A percentile compares a stretch with the other conserved stretches of the same genome.
Evolutionary conservation across 495 filamentous ascomycete genomes (phyloP).

Genomic region (Chaetomium cochliodes): DNA sequence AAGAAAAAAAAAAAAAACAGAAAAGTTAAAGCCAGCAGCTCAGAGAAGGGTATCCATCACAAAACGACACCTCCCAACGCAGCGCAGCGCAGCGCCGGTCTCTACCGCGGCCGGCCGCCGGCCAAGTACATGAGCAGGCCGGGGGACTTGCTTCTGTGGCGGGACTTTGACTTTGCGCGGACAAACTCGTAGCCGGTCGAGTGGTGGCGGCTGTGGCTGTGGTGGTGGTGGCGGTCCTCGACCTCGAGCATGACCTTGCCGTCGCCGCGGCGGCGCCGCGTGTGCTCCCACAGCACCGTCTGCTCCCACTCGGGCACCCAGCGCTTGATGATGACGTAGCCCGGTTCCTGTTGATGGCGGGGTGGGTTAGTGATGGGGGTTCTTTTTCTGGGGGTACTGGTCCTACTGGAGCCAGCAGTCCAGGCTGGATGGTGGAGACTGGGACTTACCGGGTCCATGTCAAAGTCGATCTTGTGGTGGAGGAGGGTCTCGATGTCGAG

Average conservation of each 20-base stretch:
- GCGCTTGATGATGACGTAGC: constrained; percentile 73
- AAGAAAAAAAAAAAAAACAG: neutral
- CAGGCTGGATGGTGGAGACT: too few relatives aligned
- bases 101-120: constrained; percentile 43
- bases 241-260: constrained; percentile 38
- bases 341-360: constrained; percentile 50
- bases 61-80: constrained; percentile 6
- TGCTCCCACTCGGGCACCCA: constrained; percentile 74
- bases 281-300: constrained; percentile 70
- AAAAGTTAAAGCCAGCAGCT: neutral
- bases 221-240: constrained; percentile 41
- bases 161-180: constrained; percentile 56
- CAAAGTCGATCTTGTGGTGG: constrained; percentile 51
- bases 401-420: too few relatives aligned
- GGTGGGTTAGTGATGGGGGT: neutral
- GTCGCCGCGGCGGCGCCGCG: constrained; percentile 54
- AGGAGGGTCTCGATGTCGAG: constrained; percentile 57
- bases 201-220: constrained; percentile 47
- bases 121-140: constrained; percentile 50
- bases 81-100: constrained; percentile 8
- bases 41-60: neutral
- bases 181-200: constrained; percentile 51
- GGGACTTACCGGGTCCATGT: constrained; percentile 52
- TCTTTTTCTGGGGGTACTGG: neutral
- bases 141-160: constrained; percentile 48